Evolutionary conservation across 2,329 filamentous ascomycete species (phyloP).

Genomic region (Exophiala bonariae): DNA sequence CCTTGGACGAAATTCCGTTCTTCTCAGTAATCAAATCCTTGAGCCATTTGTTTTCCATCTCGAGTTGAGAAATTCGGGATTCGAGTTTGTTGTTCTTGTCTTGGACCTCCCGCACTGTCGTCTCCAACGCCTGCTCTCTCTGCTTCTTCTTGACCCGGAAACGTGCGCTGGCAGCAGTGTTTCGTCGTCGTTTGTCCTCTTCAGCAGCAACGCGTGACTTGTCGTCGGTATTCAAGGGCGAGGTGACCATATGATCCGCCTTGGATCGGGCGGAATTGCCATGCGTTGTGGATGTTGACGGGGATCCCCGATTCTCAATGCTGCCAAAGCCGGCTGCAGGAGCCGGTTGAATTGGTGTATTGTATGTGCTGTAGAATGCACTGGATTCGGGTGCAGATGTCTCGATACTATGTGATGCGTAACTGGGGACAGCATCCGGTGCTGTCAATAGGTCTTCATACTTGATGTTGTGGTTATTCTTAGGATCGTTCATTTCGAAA

Average conservation of each 20-base stretch:
- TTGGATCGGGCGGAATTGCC: conserved; percentile 10
- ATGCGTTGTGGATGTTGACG: conserved; percentile 1
- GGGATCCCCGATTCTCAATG: conserved; percentile 13
- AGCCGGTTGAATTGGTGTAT: conserved; percentile 29
- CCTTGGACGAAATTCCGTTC: conserved; percentile 56
- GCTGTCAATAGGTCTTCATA: conserved; percentile 27
- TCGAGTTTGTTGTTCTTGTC: conserved; percentile 76
- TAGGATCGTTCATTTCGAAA: conserved; percentile 24
- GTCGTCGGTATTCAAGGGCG: conserved; percentile 62
- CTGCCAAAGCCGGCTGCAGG: conserved; percentile 18
- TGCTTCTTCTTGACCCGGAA: conserved; percentile 97
- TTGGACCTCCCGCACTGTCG: conserved; percentile 77
- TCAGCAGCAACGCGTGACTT: conserved; percentile 73
- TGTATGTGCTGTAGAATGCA: conserved; percentile 25
- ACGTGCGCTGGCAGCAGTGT: conserved; percentile 83
- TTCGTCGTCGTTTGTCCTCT: conserved; percentile 85
- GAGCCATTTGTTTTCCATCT: conserved; percentile 80
- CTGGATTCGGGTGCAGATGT: conserved; percentile 18
- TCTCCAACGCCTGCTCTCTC: conserved; percentile 82
- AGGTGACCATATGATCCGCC: conserved; percentile 10
- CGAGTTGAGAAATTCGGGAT: conserved; percentile 71
- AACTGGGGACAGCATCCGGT: conserved; percentile 14
- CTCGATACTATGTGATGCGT: conserved; percentile 17
- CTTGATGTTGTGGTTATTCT: conserved; percentile 23
- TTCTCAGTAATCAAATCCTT: conserved; percentile 81